Base-by-base conservation (phyloP, 2,329 filamentous ascomycete genomes). In the Calonectria henricotiae region DNA sequence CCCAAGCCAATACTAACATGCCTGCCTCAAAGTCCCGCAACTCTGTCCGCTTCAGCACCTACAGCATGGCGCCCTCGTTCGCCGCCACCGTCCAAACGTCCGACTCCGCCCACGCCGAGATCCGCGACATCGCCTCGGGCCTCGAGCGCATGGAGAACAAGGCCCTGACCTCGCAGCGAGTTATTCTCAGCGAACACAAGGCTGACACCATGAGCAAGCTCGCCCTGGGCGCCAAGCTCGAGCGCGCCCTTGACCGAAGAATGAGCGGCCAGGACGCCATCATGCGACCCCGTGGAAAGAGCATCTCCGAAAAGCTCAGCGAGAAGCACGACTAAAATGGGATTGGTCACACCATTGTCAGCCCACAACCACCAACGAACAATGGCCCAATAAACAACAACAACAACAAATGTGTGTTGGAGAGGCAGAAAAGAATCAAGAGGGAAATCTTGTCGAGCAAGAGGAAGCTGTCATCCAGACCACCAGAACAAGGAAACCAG, bases 141-240 rank as follows among this genome's bases (percentile, higher is more conserved):
- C 90, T 98, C 73, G 92, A 94, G 78, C 93, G 95, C 79, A 93
- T 98, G 85, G 94, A 97, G 83, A 96, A 97, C 87, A 94, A 94
- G 84, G 93, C 93, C 60, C 90, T 98, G 32, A 86, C 90, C 76
- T 90, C 92, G 78, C 95, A 98, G 85, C 92, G 95, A 30, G 81
- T 83, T 47, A 87, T 90, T 67, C 90, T 95, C 73, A 93, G 87
- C 80, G 90, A 92, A 73, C 91, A 96, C 83, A 97, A 97, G 87
- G 90, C 88, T 23, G 93, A 94, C 78, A 92, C 93, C 80, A 87
- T 97, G 83, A 92, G 91, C 85, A 97, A 97, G 85, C 89, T 97
- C 69, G 95, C 95, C 43, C 89, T 98, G 63, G 93, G 95, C 58
- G 95, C 95, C 71, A 98, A 98, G 85, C 89, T 98, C 46, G 95